Conservation (phyloP, 176 grass and related monocot species). For the Musa acuminata region DNA sequence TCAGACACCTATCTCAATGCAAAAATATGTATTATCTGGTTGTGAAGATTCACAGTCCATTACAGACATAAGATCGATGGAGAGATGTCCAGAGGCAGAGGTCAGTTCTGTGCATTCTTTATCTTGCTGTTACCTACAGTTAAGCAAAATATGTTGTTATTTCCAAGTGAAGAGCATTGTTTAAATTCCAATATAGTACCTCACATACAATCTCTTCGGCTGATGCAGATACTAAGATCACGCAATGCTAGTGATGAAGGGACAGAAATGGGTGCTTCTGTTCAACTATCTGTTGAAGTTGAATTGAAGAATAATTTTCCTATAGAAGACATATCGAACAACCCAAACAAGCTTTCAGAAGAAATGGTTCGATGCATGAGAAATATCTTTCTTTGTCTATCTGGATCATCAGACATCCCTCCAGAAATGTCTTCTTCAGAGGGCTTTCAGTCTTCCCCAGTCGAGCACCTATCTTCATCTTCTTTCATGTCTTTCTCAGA, state of each 20-base stretch:
- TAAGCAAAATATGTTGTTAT: no score
- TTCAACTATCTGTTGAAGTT: slow-evolving; percentile 25
- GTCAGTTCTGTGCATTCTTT: slow-evolving; percentile 30
- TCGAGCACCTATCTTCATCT: slow-evolving; percentile 52
- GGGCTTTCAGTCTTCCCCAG: slow-evolving; percentile 51
- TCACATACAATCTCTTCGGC: slow-evolving; percentile 1
- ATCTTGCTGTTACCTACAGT: not conserved
- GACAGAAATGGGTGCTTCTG: slow-evolving; percentile 24
- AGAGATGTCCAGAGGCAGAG: slow-evolving; percentile 59
- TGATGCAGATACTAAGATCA: slow-evolving; percentile 35
- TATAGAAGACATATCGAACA: slow-evolving; percentile 51
- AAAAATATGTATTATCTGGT: slow-evolving; percentile 37
- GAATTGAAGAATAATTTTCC: slow-evolving; percentile 45
- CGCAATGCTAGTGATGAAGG: slow-evolving; percentile 29
- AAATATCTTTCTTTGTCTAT: slow-evolving; percentile 85
- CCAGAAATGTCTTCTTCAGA: slow-evolving; percentile 37
- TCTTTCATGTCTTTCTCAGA: slow-evolving; percentile 63
- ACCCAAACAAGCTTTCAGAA: slow-evolving; percentile 84
- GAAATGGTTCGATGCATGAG: slow-evolving; percentile 99
- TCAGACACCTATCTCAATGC: slow-evolving; percentile 38
- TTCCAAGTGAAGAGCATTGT: no score
- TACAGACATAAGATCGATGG: slow-evolving; percentile 40
- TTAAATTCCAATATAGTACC: not conserved
- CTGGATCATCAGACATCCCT: slow-evolving; percentile 60
- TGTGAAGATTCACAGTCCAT: slow-evolving; percentile 33